These are phyloP conservation scores for Ustilago shanxiensis DNA, from an alignment of 1,284 basidiomycete species.

Conservation along the genomic window DNA sequence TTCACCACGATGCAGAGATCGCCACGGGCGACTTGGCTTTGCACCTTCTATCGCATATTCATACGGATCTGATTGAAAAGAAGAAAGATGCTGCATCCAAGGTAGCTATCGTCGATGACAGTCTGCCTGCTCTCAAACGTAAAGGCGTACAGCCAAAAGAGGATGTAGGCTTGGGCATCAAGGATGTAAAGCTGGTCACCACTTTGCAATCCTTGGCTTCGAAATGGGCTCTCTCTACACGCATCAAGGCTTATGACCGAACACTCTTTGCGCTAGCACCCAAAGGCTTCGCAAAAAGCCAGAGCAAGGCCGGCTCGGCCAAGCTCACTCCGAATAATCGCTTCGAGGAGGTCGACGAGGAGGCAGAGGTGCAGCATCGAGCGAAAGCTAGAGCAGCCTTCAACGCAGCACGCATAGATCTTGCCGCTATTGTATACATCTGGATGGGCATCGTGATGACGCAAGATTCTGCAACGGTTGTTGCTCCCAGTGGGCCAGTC, in stretches of 20 bases:
- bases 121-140: constrained; percentile 11
- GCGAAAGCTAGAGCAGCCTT: constrained; percentile 16
- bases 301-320: constrained; percentile 1
- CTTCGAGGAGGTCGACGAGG: constrained; percentile 46
- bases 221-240: constrained; percentile 36
- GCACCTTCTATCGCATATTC: constrained; percentile 31
- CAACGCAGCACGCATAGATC: constrained; percentile 17
- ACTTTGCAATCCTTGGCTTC: constrained; percentile 42
- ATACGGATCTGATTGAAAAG: constrained; percentile 21
- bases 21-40: constrained; percentile 44
- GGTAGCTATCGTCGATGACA: constrained; percentile 22
- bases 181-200: constrained; percentile 46
- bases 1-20: constrained; percentile 17
- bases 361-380: constrained; percentile 18
- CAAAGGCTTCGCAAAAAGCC: constrained; percentile 12
- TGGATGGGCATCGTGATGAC: constrained; percentile 21
- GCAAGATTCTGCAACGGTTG: background rate
- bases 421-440: constrained; percentile 15
- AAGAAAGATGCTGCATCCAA: constrained; percentile 28
- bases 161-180: constrained; percentile 45
- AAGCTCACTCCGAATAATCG: constrained; percentile 35
- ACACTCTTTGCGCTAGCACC: constrained; percentile 24
- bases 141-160: constrained; percentile 37
- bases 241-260: constrained; percentile 38
- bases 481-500: background rate